Evolutionary conservation across 495 filamentous ascomycete species (phyloP), one percentile per base, ranked within the genome.

Genomic region (Penicillium flavigenum): DNA sequence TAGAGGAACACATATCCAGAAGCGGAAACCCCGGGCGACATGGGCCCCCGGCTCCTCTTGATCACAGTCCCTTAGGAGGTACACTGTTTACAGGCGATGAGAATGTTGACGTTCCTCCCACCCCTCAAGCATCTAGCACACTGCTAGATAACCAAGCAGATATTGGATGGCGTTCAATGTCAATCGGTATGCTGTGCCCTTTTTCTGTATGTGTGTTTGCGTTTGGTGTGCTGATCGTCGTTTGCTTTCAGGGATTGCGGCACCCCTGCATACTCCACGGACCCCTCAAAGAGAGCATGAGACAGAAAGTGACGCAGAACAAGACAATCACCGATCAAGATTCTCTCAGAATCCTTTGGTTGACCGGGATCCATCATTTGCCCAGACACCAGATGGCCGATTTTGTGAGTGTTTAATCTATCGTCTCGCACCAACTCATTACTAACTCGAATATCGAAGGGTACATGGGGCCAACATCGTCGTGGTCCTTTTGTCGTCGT

Each of bases 401-500:
- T 69, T 65, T 32, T 71, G 68, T 71, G 39, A 63, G 66, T 60
- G 1, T 7, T 20, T 3, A n/a, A 26, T 11, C 1, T 5, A 8
- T 27, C 11, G 1, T 11, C 3, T 7, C 16, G 12, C 10, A 0
- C 20, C 3, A 17, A 10, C 12, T 27, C n/a, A 9, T 32, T 42
- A 24, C 49, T 63, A 31, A 63, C 19, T 7, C 11, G 16, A 16
- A 11, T 47, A 38, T 26, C 5, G 9, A 34, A 71, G 66, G 63
- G 56, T 72, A 70, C 26, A 69, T 72, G 68, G 70, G 67, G 0
- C 70, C 70, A 1, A 71, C 68, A 6, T 72, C 70, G 19, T 70
- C 68, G 27, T 72, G 70, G 70, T 72, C 70, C 9, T 70, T 72
- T 42, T 70, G 67, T 48, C 70, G 68, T 27, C 68, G 67, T 20